Base-by-base conservation (phyloP, 129 eudicot species). In the Helichrysum umbraculigerum region DNA sequence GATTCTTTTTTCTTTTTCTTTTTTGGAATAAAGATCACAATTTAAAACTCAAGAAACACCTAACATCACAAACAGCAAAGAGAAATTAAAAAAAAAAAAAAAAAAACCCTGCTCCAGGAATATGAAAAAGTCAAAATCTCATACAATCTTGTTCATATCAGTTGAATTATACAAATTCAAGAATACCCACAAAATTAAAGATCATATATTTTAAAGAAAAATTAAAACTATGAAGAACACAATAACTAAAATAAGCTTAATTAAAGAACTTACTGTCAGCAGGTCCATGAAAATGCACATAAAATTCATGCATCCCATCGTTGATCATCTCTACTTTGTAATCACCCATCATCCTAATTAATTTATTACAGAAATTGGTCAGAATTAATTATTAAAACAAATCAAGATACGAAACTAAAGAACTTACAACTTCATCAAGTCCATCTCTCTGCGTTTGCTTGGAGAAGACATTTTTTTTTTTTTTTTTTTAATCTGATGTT, bases 291-390 rank as follows among this genome's bases (percentile, higher is more conserved):
- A 93, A 93, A 50, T 86, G 82, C 58, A 93, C 98, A 79, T 83
- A 88, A 71, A 93, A 93, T 80, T 90, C 92, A 62, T 90, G 94
- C 89, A 90, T 87, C 51, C 96, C 88, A 87, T 93, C 98, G 82
- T 93, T 90, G 85, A 90, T 86, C 90, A 84, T 93, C 74, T 93
- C 98, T 71, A 93, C 98, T 83, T 93, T 90, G 76, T 89, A 89
- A 79, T 92, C 98, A 80, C 92, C 87, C 96, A 93, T 93, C 98
- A 93, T 93, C 94, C 98, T 93, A 75, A 79, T 21, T n/a, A 74
- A 88, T 59, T 51, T 39, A 12, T 2, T 10, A 61, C 8, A 3
- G 29, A 28, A 60, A 8, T 42, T 42, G 19, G 16, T 57, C 21
- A 19, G 14, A 6, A 7, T 0, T 4, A 54, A 7, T 37, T 17